Base-by-base conservation (phyloP, 1,284 basidiomycete species). In the Mycosarcoma mackinlayi region DNA sequence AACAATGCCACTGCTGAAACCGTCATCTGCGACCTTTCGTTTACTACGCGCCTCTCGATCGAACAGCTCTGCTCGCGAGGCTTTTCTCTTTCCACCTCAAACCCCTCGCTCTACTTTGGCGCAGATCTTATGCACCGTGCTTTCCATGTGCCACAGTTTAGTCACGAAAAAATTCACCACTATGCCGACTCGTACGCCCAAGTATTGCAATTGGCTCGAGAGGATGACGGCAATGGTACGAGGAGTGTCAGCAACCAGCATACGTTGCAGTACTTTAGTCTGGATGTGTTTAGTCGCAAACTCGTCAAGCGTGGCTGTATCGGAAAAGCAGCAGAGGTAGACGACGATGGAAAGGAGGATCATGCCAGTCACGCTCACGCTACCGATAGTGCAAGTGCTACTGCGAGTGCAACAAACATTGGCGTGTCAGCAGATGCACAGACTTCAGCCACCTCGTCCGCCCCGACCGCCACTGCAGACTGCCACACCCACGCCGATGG, bases 1-100 rank as follows among this genome's bases (percentile, higher is more conserved):
- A 71, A 80, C 52, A 85, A 85, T 54, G 84, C 80, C 4, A 84
- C 84, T 3, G 39, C 59, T 9, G 85, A 85, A 72, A 85, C 84
- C 2, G 85, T 83, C 33, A 81, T 82, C 46, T 79, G 76, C 62
- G 53, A 70, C 2, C 57, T 60, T 6, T 73, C 70, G 3, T 79
- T 70, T 68, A 25, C 38, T 1, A 61, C 51, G 16, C 56, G 77
- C n/a, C 51, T 54, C 5, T 48, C 62, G 5, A 39, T 74, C 25
- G 65, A 73, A 31, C 44, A 62, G 30, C 31, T 83, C 54, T 85
- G 83, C 62, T 77, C 76, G 25, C 53, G 68, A 50, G 84, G 84
- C 27, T 84, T 81, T 70, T 64, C 72, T 28, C 78, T 85, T 13
- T 79, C 78, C 14, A 57, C 35, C 3, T 58, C 68, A 34, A 72